Conservation (phyloP, 1,139 yeast genomes). For the Yamadazyma diospyri region DNA sequence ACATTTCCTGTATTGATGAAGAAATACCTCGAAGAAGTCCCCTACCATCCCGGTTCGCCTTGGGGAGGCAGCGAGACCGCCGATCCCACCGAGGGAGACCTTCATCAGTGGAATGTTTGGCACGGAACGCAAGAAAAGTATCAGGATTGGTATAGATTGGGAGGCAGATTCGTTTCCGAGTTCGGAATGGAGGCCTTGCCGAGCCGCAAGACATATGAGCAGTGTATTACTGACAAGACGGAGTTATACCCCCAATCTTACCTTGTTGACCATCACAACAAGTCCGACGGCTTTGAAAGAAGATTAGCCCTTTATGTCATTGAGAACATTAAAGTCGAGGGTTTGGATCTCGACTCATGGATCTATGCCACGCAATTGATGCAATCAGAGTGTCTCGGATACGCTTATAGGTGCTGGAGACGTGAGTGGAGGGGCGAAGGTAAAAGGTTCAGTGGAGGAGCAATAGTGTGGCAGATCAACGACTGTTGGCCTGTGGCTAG, state of each 20-base stretch:
- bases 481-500: conserved; percentile 50
- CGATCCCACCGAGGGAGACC: conserved; percentile 37
- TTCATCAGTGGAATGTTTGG: conserved; percentile 51
- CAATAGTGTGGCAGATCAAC: conserved; percentile 47
- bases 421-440: conserved; percentile 39
- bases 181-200: conserved; percentile 47
- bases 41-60: conserved; percentile 43
- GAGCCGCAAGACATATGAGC: conserved; percentile 20
- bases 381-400: conserved; percentile 47
- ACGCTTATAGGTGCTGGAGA: conserved; percentile 45
- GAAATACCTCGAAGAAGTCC: conserved; percentile 19
- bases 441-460: conserved; percentile 33
- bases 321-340: conserved; percentile 32
- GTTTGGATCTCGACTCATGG: conserved; percentile 35
- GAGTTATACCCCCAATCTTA: conserved; percentile 35
- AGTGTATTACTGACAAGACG: conserved; percentile 25
- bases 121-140: conserved; percentile 41
- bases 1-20: conserved; percentile 27
- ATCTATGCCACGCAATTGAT: conserved; percentile 46
- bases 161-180: conserved; percentile 43
- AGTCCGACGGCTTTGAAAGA: conserved; percentile 42
- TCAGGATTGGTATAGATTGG: conserved; percentile 36
- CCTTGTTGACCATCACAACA: conserved; percentile 36
- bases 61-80: conserved; percentile 31
- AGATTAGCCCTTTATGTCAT: conserved; percentile 42